Percentiles rank a stretch among this genome's conserved stretches.
Evolutionary conservation across 108 stramenopile species (phyloP).

Genomic region (Fragilaria radians): DNA sequence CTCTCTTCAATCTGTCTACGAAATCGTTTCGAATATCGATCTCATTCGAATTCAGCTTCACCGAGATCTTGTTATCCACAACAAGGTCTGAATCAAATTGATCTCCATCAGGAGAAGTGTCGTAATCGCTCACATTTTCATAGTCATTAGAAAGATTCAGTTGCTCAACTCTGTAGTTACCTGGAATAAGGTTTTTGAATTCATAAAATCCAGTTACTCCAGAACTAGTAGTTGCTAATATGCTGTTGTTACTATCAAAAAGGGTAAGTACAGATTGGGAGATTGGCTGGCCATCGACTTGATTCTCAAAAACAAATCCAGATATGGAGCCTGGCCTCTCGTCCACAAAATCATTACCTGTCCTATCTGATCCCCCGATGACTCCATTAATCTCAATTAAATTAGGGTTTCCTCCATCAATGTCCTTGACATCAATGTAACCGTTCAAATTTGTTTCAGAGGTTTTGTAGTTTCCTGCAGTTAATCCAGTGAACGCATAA

Average conservation of each 20-base stretch:
- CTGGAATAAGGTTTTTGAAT: background rate
- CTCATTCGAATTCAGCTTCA: background rate
- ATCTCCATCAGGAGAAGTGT: background rate
- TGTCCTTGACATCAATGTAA: background rate
- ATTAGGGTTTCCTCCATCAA: background rate
- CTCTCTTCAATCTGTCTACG: background rate
- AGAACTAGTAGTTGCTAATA: background rate
- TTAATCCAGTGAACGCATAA: background rate
- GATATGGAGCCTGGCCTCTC: background rate
- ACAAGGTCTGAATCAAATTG: background rate
- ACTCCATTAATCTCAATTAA: background rate
- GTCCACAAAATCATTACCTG: slow-evolving; percentile 1
- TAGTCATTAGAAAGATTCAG: background rate
- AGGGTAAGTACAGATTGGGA: background rate
- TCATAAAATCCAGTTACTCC: background rate
- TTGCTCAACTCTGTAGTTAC: background rate
- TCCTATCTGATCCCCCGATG: background rate
- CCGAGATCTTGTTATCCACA: background rate
- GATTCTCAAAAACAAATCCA: background rate
- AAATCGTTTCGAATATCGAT: background rate
- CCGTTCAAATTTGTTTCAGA: background rate
- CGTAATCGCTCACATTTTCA: background rate
- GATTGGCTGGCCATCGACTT: background rate
- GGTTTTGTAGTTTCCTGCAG: background rate
- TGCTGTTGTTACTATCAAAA: background rate